Conservation (phyloP, 2,329 filamentous ascomycete species). For the Aureobasidium vineae region DNA sequence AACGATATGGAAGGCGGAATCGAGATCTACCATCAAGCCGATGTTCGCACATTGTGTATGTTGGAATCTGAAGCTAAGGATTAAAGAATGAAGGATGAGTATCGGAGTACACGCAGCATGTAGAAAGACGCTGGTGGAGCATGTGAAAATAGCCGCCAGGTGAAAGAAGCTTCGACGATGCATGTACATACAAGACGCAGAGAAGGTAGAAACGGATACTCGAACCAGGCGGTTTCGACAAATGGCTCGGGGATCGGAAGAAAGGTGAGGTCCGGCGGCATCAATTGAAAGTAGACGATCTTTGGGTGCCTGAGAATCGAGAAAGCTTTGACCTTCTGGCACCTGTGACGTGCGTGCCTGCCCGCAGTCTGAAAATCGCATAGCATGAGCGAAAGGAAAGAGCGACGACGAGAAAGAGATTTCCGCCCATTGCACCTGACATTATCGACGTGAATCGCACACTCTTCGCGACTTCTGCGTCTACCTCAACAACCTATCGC, state of each 20-base stretch:
- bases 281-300: background rate
- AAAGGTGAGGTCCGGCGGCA: background rate
- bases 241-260: conserved; percentile 11
- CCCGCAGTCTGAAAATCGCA: conserved; percentile 11
- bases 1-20: background rate
- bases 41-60: background rate
- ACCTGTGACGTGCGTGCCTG: conserved; percentile 14
- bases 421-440: conserved; percentile 1
- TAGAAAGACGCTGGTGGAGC: background rate
- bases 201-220: conserved; percentile 5
- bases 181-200: background rate
- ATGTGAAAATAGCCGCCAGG: background rate
- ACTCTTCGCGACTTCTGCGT: background rate
- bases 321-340: conserved; percentile 11
- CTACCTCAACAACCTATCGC: background rate
- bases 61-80: background rate
- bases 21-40: background rate
- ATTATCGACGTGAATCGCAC: background rate
- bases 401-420: conserved; percentile 23
- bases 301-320: conserved; percentile 17
- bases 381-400: conserved; percentile 16
- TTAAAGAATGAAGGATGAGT: background rate
- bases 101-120: background rate
- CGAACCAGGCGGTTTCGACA: background rate
- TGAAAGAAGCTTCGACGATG: conserved; percentile 3